Evolutionary conservation across 2,329 filamentous ascomycete species (phyloP), one percentile per base, ranked within the genome.

Genomic region (Clonostachys sp.): DNA sequence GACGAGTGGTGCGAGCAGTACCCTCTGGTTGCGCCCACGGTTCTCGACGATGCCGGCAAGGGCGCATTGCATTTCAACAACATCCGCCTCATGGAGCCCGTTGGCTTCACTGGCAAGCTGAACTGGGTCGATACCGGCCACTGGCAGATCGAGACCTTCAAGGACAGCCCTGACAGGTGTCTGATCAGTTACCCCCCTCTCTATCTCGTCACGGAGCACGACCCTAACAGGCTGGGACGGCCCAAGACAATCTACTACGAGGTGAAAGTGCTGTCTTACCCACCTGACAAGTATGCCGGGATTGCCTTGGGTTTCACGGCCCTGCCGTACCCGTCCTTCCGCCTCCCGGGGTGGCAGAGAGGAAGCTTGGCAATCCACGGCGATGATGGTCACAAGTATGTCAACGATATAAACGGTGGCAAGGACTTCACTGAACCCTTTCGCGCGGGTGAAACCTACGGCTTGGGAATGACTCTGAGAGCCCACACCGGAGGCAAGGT

Each of bases 291-390:
- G 45, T 68, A 66, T 38, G 68, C 91, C 2, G 86, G 66, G 35
- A 68, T 92, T 2, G 86, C 83, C 0, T 61, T 92, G 10, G 89
- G 89, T 10, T 90, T 83, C 62, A 70, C 78, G 0, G 87, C 87
- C 2, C 78, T 86, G 43, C 89, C 89, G 8, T 92, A 91, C 59
- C 89, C 89, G 7, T 74, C 77, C 0, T 92, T 89, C 70, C 78
- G 89, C 8, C 76, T 91, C 50, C 89, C 89, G 0, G 89, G 89
- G 3, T 92, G 88, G 89, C 86, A 94, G 60, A 78, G 88, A 34
- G 88, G 80, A 16, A 86, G 81, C 52, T 59, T 91, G 13, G 89
- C 75, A 2, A 81, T 92, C n/a, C 89, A 92, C 61, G 83, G 85
- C 42, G 89, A 92, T 62, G 89, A 92, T 62, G 89, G 89, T 0